These are phyloP conservation scores for Nicotiana attenuata DNA, from an alignment of 257 asterid genomes.

Conservation along the genomic window DNA sequence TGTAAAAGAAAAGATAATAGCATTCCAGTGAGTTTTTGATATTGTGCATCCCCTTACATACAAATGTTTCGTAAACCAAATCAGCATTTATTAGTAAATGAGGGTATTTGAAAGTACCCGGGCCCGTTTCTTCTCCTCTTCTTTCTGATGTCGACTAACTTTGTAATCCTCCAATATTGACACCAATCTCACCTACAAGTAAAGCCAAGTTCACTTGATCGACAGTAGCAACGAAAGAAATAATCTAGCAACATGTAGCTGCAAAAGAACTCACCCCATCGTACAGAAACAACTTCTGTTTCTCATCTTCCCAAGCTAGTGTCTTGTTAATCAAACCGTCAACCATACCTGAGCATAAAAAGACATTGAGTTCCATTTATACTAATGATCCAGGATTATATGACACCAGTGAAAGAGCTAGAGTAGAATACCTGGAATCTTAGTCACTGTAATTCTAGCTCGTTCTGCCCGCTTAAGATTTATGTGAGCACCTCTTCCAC, in stretches of 20 bases:
- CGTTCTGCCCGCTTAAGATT: slow-evolving; percentile 92
- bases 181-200: slow-evolving; percentile 70
- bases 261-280: slow-evolving; percentile 67
- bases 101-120: slow-evolving; percentile 41
- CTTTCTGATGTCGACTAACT: slow-evolving; percentile 65
- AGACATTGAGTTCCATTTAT: slow-evolving; percentile 12
- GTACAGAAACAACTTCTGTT: slow-evolving; percentile 67
- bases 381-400: slow-evolving; percentile 7
- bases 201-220: not conserved
- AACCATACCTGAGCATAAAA: slow-evolving; percentile 60
- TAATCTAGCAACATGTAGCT: not conserved
- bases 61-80: not conserved
- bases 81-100: not conserved
- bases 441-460: slow-evolving; percentile 70
- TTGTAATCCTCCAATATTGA: slow-evolving; percentile 88
- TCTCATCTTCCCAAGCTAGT: slow-evolving; percentile 81
- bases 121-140: slow-evolving; percentile 75
- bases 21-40: not conserved
- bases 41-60: not conserved
- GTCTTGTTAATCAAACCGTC: slow-evolving; percentile 69
- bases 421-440: slow-evolving; percentile 69
- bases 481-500: slow-evolving; percentile 94
- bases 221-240: not conserved
- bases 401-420: not conserved
- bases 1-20: not conserved